Conservation (phyloP, 768 basidiomycete genomes). For the Kwoniella newhampshirensis region DNA sequence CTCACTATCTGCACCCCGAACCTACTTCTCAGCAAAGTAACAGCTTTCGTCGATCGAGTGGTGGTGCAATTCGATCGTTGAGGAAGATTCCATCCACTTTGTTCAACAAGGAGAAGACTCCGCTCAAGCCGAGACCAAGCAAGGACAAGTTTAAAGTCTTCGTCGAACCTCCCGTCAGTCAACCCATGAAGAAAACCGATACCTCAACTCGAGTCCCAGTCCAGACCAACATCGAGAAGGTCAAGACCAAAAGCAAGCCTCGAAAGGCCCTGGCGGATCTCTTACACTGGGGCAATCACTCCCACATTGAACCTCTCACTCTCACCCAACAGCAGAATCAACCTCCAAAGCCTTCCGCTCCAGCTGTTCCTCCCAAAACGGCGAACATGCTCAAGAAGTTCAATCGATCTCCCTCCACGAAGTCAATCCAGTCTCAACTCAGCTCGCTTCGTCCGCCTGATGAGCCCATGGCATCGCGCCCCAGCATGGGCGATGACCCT, state of each 20-base stretch:
- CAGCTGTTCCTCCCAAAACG: slow-evolving; percentile 29
- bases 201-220: too few species aligned
- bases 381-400: slow-evolving; percentile 20
- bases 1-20: slow-evolving; percentile 28
- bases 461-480: slow-evolving; percentile 17
- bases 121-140: slow-evolving; percentile 22
- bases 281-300: slow-evolving; percentile 38
- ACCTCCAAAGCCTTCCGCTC: slow-evolving; percentile 6
- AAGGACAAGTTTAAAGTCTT: slow-evolving; percentile 7
- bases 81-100: slow-evolving; percentile 40
- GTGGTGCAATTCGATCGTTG: slow-evolving; percentile 20
- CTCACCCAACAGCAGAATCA: slow-evolving; percentile 1
- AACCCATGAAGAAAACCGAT: slow-evolving; percentile 5
- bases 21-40: slow-evolving; percentile 11
- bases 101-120: slow-evolving; percentile 28
- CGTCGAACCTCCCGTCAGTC: slow-evolving; percentile 3
- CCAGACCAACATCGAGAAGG: slow-evolving; percentile 13
- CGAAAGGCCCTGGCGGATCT: slow-evolving; percentile 41
- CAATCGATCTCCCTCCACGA: slow-evolving; percentile 20
- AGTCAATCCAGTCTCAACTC: slow-evolving; percentile 5
- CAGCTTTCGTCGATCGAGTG: slow-evolving; percentile 2
- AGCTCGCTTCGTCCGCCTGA: slow-evolving; percentile 5
- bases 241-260: slow-evolving; percentile 31
- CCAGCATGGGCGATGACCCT: slow-evolving; percentile 43
- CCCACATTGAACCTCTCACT: background rate